Percentiles rank a stretch among this genome's conserved stretches.
Conservation (phyloP, 257 asterid genomes). For the Cordia subcordata region DNA sequence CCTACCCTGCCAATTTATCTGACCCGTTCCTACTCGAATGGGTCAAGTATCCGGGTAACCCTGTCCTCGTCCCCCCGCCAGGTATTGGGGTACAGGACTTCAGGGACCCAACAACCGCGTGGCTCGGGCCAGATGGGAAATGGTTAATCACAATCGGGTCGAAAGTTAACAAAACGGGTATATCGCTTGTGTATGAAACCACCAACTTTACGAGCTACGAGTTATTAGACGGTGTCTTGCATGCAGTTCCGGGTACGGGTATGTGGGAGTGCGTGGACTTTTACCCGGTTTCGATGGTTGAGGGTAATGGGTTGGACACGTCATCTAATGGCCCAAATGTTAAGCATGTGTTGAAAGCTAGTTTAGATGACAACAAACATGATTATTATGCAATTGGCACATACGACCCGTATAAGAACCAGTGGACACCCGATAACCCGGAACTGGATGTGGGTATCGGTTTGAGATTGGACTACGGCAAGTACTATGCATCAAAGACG, state of each 20-base stretch:
- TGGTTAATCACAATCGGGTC: slow-evolving; percentile 74
- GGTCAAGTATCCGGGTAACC: slow-evolving; percentile 62
- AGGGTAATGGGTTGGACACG: slow-evolving; percentile 61
- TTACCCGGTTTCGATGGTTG: slow-evolving; percentile 51
- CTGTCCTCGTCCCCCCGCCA: slow-evolving; percentile 73
- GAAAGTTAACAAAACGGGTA: slow-evolving; percentile 49
- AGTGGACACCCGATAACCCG: slow-evolving; percentile 73
- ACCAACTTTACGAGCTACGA: slow-evolving; percentile 40
- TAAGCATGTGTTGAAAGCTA: slow-evolving; percentile 69
- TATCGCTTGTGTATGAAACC: slow-evolving; percentile 62
- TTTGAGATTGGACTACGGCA: slow-evolving; percentile 62
- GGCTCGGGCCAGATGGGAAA: slow-evolving; percentile 54
- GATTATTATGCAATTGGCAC: slow-evolving; percentile 72
- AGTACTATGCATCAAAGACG: slow-evolving; percentile 74
- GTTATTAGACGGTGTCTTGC: slow-evolving; percentile 41
- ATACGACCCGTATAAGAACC: slow-evolving; percentile 43
- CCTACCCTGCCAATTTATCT: slow-evolving; percentile 66
- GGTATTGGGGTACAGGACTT: slow-evolving; percentile 67
- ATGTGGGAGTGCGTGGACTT: slow-evolving; percentile 94
- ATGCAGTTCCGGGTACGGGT: slow-evolving; percentile 64
- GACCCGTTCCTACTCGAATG: slow-evolving; percentile 75
- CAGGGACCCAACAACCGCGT: slow-evolving; percentile 83
- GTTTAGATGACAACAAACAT: slow-evolving; percentile 52
- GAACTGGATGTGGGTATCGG: slow-evolving; percentile 67
- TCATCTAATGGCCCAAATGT: slow-evolving; percentile 58